Evolutionary conservation across 768 basidiomycete genomes (phyloP).

Genomic region (Leccinum rimulosum): DNA sequence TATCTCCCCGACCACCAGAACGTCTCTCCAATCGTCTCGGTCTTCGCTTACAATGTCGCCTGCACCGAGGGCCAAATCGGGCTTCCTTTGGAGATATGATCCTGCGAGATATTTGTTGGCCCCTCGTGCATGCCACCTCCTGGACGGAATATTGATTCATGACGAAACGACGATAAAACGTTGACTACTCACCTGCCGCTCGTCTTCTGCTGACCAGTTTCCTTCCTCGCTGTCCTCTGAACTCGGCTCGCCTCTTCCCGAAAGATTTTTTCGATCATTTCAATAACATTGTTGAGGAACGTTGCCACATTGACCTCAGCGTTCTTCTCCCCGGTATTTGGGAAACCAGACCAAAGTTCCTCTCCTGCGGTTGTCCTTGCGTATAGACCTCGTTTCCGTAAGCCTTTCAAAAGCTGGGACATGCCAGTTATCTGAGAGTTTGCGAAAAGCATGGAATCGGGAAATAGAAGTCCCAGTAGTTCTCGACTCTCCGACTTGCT

Average conservation of each 20-base stretch:
- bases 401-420: not conserved
- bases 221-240: no score
- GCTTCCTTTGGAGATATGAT: not conserved
- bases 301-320: not conserved
- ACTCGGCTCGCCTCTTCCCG: no score
- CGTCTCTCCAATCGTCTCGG: not conserved
- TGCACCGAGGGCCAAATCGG: not conserved
- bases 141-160: no score
- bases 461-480: not conserved
- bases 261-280: not conserved
- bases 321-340: not conserved
- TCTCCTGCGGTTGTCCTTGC: not conserved
- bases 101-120: not conserved
- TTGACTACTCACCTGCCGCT: no score
- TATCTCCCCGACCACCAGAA: not conserved
- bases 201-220: no score
- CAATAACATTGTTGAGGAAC: not conserved
- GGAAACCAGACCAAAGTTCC: not conserved
- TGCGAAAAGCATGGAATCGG: not conserved
- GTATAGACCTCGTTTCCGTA: not conserved
- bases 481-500: not conserved
- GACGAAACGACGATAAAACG: no score
- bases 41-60: not conserved
- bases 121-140: not conserved
- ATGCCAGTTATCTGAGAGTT: not conserved